phyloP scores from a whole-genome alignment of 768 basidiomycete species.

The Lenzites betulinus region DNA sequence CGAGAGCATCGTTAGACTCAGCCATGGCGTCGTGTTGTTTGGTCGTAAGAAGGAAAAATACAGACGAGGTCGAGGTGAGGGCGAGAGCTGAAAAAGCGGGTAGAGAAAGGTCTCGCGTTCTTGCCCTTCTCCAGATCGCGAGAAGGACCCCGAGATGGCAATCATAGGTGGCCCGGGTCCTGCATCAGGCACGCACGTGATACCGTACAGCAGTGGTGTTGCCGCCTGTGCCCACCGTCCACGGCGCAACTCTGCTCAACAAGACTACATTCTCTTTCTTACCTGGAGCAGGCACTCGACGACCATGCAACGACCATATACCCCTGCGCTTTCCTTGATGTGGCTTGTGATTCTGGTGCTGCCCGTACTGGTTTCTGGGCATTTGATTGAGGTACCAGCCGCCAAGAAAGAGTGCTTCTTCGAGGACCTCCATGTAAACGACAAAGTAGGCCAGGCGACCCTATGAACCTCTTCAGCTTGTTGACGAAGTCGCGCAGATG shows the following conservation, averaged over 20 bases:
- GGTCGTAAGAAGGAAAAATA: constrained; percentile 12
- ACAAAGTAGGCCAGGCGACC: constrained; percentile 63
- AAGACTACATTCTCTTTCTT: not conserved
- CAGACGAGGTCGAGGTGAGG: constrained; percentile 5
- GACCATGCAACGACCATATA: constrained; percentile 42
- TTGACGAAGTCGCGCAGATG: constrained; percentile 60
- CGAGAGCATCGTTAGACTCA: constrained; percentile 55
- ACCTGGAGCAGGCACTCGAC: constrained; percentile 7
- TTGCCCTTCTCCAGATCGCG: constrained; percentile 21
- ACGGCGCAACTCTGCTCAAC: not conserved
- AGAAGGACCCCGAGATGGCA: constrained; percentile 24
- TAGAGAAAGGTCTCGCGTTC: constrained; percentile 19
- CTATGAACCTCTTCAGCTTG: not conserved
- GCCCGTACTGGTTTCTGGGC: constrained; percentile 48
- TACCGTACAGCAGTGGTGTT: constrained; percentile 8
- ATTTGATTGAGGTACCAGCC: constrained; percentile 74
- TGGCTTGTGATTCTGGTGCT: constrained; percentile 42
- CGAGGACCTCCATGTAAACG: constrained; percentile 88
- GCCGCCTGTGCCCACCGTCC: not conserved
- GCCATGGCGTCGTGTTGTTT: constrained; percentile 25
- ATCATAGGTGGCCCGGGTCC: constrained; percentile 22
- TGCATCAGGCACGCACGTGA: constrained; percentile 8
- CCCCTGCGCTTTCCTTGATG: constrained; percentile 42
- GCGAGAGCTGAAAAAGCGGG: constrained; percentile 21
- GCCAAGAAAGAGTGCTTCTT: constrained; percentile 94